Percentiles rank a stretch among this genome's conserved stretches.
Conservation (phyloP, 2,329 filamentous ascomycete species). For the Biscogniauxia marginata region DNA sequence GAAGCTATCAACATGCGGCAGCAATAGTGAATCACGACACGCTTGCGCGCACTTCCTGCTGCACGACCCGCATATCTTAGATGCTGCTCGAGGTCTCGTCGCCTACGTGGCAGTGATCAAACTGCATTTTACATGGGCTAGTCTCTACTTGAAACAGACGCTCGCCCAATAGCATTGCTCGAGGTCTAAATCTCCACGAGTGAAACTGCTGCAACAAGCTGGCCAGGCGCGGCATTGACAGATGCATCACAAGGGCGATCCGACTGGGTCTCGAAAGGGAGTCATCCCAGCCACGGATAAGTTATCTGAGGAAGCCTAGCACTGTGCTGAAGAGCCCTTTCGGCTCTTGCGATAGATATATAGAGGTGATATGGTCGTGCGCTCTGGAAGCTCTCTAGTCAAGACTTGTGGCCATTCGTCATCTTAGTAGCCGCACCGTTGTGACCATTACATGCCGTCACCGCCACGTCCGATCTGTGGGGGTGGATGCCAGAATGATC, state of each 20-base stretch:
- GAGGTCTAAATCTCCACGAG: background rate
- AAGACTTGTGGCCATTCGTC: too few relatives aligned
- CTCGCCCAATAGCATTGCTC: background rate
- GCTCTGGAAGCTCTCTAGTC: too few relatives aligned
- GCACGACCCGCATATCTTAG: background rate
- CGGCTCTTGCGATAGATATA: background rate
- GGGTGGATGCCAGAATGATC: background rate
- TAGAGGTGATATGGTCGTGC: background rate
- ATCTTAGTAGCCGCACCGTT: background rate
- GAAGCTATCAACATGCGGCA: background rate
- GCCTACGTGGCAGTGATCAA: constrained; percentile 2
- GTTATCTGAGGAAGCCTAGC: background rate
- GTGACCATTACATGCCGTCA: background rate
- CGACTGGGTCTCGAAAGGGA: background rate
- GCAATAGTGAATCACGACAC: background rate
- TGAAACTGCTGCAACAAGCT: background rate
- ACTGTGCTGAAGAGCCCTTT: background rate
- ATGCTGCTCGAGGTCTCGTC: background rate
- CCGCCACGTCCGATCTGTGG: background rate
- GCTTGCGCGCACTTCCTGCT: background rate
- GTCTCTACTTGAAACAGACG: constrained; percentile 2
- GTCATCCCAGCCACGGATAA: background rate
- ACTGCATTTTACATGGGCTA: background rate
- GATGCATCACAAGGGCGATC: background rate
- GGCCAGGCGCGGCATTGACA: background rate